A percentile compares a stretch with the other conserved stretches of the same genome.
Conservation (phyloP, 805 yeast genomes). For the Cyberlindnera misumaiensis region DNA sequence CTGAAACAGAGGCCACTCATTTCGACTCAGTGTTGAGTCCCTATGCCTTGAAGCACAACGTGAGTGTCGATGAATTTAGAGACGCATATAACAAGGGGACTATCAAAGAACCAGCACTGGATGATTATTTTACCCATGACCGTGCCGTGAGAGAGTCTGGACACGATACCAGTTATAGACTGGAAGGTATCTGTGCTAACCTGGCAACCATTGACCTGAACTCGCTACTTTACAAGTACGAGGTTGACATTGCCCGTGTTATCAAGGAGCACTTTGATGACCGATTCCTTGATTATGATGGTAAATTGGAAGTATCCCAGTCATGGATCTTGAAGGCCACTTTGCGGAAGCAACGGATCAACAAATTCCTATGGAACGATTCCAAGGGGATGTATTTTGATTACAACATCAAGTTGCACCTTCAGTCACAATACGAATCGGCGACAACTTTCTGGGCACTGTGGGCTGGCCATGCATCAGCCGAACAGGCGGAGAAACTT, state of each 20-base stretch:
- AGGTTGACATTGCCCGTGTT: slow-evolving; percentile 67
- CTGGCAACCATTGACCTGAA: slow-evolving; percentile 89
- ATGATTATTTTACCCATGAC: slow-evolving; percentile 84
- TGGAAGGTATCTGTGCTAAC: slow-evolving; percentile 85
- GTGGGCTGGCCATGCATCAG: slow-evolving; percentile 70
- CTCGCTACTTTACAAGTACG: slow-evolving; percentile 82
- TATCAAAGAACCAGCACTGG: slow-evolving; percentile 73
- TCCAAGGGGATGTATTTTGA: slow-evolving; percentile 74
- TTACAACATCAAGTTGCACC: slow-evolving; percentile 55
- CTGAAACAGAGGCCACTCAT: slow-evolving; percentile 91
- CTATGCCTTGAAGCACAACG: slow-evolving; percentile 54
- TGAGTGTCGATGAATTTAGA: slow-evolving; percentile 57
- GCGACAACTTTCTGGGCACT: slow-evolving; percentile 91
- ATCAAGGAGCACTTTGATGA: slow-evolving; percentile 53
- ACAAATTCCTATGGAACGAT: slow-evolving; percentile 80
- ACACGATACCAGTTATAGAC: slow-evolving; percentile 86
- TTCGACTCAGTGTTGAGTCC: slow-evolving; percentile 67
- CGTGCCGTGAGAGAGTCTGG: slow-evolving; percentile 95
- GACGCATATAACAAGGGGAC: slow-evolving; percentile 59
- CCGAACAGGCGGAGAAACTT: slow-evolving; percentile 60
- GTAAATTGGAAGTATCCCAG: slow-evolving; percentile 36
- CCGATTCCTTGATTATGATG: slow-evolving; percentile 33
- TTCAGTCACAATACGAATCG: slow-evolving; percentile 64
- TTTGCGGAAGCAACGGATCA: slow-evolving; percentile 46
- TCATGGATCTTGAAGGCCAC: slow-evolving; percentile 61